A percentile compares a stretch with the other conserved stretches of the same genome.
Evolutionary conservation across 1,139 yeast genomes (phyloP).

Genomic region (Lodderomyces pseudojiufengensis): DNA sequence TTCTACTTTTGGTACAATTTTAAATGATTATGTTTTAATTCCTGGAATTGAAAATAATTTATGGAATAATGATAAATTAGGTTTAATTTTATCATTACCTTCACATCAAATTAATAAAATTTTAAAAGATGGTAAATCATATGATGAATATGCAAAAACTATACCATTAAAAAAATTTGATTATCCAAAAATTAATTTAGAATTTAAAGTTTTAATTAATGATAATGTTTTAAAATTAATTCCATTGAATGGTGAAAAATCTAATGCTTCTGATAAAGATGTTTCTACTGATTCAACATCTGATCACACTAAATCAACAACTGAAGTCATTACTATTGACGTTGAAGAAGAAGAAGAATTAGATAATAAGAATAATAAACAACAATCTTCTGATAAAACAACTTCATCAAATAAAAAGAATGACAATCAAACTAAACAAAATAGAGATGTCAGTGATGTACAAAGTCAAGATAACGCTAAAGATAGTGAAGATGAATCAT

Average conservation of each 20-base stretch:
- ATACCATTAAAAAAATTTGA: conserved; percentile 25
- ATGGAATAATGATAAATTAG: conserved; percentile 24
- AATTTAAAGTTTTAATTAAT: conserved; percentile 17
- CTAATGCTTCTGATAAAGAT: background rate
- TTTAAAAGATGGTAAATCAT: no score
- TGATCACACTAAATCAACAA: no score
- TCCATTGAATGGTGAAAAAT: conserved; percentile 5
- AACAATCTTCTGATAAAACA: no score
- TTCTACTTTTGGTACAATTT: conserved; percentile 42
- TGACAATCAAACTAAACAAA: no score
- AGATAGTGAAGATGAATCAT: background rate
- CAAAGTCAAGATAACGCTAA: conserved; percentile 6
- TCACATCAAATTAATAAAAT: conserved; percentile 20
- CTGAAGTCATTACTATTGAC: background rate
- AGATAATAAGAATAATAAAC: conserved; percentile 1
- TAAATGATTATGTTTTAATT: conserved; percentile 21
- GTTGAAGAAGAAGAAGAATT: conserved; percentile 7
- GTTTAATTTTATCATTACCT: conserved; percentile 32
- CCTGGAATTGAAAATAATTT: conserved; percentile 20
- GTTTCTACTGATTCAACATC: background rate
- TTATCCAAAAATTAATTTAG: conserved; percentile 23
- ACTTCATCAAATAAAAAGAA: no score
- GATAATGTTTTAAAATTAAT: conserved; percentile 8
- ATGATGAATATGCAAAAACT: no score
- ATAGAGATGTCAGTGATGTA: background rate